Conservation (phyloP, 2,329 filamentous ascomycete species). For the Hypoxylon rubiginosum region DNA sequence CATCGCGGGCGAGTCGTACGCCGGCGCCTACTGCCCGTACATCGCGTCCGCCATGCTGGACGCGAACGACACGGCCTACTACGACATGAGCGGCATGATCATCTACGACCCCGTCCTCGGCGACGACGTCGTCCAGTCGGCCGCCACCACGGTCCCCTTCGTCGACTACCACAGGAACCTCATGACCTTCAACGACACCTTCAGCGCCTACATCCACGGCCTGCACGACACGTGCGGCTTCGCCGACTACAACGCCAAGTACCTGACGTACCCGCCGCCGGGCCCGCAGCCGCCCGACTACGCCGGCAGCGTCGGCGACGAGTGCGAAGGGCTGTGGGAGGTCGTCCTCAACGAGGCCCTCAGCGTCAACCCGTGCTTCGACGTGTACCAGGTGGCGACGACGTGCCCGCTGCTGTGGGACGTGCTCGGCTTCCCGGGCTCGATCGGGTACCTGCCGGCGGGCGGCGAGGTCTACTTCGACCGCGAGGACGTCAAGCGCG, state of each 20-base stretch:
- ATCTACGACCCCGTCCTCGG: slow-evolving; percentile 77
- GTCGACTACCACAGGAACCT: slow-evolving; percentile 68
- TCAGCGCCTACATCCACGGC: slow-evolving; percentile 65
- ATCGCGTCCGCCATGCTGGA: slow-evolving; percentile 68
- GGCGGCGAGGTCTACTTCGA: slow-evolving; percentile 78
- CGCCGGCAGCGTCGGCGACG: slow-evolving; percentile 58
- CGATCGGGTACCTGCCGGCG: slow-evolving; percentile 71
- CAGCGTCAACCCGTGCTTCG: slow-evolving; percentile 75
- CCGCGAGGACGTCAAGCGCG: slow-evolving; percentile 75
- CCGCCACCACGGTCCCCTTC: slow-evolving; percentile 65
- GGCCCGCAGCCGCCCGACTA: slow-evolving; percentile 65
- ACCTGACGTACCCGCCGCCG: slow-evolving; percentile 73
- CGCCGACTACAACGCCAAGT: slow-evolving; percentile 65
- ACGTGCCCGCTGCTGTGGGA: slow-evolving; percentile 78
- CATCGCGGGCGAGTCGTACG: slow-evolving; percentile 68
- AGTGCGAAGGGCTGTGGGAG: slow-evolving; percentile 67
- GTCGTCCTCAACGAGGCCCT: slow-evolving; percentile 64
- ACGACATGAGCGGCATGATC: slow-evolving; percentile 66
- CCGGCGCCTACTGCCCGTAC: slow-evolving; percentile 68
- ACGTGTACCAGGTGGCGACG: slow-evolving; percentile 75
- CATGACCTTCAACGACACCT: slow-evolving; percentile 70
- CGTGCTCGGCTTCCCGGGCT: slow-evolving; percentile 68
- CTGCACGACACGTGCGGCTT: slow-evolving; percentile 69
- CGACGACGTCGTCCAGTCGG: slow-evolving; percentile 57
- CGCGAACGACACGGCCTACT: slow-evolving; percentile 61